These are phyloP conservation scores for Cymbopogon citratus DNA, from an alignment of 176 grass and related monocot genomes.

Conservation along the genomic window DNA sequence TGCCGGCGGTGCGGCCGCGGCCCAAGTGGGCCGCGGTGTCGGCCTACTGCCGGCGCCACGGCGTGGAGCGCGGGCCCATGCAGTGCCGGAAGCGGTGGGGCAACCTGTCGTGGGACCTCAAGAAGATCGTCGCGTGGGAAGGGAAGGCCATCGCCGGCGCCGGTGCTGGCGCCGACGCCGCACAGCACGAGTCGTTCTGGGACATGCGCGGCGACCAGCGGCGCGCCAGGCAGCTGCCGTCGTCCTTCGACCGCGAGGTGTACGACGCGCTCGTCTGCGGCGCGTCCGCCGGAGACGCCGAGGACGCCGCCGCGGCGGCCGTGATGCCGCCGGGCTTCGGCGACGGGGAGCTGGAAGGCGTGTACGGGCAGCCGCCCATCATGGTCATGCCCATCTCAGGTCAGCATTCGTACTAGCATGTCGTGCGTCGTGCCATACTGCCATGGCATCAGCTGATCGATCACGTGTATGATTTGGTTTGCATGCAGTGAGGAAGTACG, in stretches of 20 bases:
- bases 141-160: background rate
- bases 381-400: conserved; percentile 61
- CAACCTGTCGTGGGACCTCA: conserved; percentile 62
- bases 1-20: conserved; percentile 22
- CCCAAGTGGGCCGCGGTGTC: conserved; percentile 60
- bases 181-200: conserved; percentile 46
- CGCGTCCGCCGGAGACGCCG: no score
- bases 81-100: conserved; percentile 66
- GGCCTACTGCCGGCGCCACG: conserved; percentile 53
- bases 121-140: conserved; percentile 53
- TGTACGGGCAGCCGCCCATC: conserved; percentile 25
- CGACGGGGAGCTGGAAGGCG: conserved; percentile 30
- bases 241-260: conserved; percentile 51
- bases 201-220: conserved; percentile 51
- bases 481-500: conserved; percentile 42
- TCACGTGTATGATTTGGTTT: background rate
- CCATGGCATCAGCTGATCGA: background rate
- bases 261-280: conserved; percentile 30
- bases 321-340: conserved; percentile 4
- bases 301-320: background rate
- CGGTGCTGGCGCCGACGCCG: background rate
- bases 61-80: conserved; percentile 46
- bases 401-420: background rate
- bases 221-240: conserved; percentile 44
- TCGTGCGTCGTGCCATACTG: background rate